phyloP scores from a whole-genome alignment of 2,329 filamentous ascomycete genomes.

The Arthroderma uncinatum region DNA sequence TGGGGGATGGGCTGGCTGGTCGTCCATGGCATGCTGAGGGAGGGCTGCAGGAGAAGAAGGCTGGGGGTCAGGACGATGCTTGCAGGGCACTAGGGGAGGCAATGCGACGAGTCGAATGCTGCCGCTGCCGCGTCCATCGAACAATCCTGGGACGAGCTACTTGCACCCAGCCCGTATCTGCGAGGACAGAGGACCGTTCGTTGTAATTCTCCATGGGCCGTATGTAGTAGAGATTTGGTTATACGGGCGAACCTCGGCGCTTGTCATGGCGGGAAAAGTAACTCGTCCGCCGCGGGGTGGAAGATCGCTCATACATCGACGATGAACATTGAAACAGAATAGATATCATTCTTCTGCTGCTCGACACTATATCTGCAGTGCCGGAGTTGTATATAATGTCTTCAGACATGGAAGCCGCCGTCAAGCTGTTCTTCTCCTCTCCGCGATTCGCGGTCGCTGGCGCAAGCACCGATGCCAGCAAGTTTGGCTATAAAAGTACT shows the following conservation, averaged over 20 bases:
- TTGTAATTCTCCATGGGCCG: too few relatives aligned
- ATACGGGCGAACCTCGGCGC: too few relatives aligned
- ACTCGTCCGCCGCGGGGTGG: too few relatives aligned
- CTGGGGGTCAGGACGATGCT: not conserved
- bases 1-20: not conserved
- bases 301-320: too few relatives aligned
- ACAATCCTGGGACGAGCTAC: too few relatives aligned
- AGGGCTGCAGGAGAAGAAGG: not conserved
- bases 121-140: not conserved
- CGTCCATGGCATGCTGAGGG: not conserved
- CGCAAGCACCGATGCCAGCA: slow-evolving; percentile 70
- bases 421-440: slow-evolving; percentile 68
- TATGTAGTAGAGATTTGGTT: too few relatives aligned
- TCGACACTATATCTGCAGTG: not conserved
- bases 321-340: too few relatives aligned
- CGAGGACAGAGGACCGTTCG: too few relatives aligned
- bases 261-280: too few relatives aligned
- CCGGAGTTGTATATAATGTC: not conserved
- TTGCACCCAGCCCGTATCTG: too few relatives aligned
- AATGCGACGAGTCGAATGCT: slow-evolving; percentile 1
- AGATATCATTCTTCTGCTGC: too few relatives aligned
- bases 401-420: slow-evolving; percentile 52
- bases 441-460: slow-evolving; percentile 79
- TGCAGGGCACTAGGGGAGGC: not conserved
- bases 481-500: slow-evolving; percentile 78